Base-by-base conservation (phyloP, 345 rosid genomes). In the Populus ilicifolia region DNA sequence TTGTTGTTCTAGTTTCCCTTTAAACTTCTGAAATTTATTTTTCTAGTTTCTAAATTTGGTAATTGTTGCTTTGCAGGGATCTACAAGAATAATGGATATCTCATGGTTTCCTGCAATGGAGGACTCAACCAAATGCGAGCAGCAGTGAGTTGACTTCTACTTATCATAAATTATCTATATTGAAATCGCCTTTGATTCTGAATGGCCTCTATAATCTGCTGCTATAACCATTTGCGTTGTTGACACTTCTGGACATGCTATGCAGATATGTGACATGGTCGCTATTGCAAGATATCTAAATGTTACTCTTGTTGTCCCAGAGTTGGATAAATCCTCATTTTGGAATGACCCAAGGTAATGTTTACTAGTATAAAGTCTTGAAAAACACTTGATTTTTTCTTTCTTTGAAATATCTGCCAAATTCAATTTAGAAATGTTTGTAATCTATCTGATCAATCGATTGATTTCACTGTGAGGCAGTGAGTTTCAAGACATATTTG, bases 81-180 rank as follows among this genome's bases (percentile, higher is more conserved):
- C 29, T 95, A 95, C 64, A 89, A 83, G 83, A 95, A 92, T 71
- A 93, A 95, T 80, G 99, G 99, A 46, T 95, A 95, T 83, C 90
- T 95, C 67, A 86, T 92, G 92, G 92, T 95, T 78, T 95, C 99
- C 16, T 93, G 97, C 84, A 95, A 95, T 85, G 99, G 99, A 86
- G 99, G 99, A 72, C 99, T 95, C 77, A 95, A 95, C 81, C 99
- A 95, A 86, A 95, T 95, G 99, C 87, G 99, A 86, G 94, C 99
- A 68, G 99, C 99, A 6, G 99, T 95, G 79, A 88, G 92, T 88
- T 71, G 74, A 68, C 67, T 44, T 3, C 36, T 44, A 13, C 46
- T 73, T 80, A 73, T 46, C 54, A 54, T n/a, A 71, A 59, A 11
- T 68, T 63, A 17, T 76, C 18, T 66, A 63, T 30, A 33, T 44